Evolutionary conservation across 176 grass and related monocot species (phyloP), one percentile per base, ranked within the genome.

Genomic region (Phyllostachys edulis): DNA sequence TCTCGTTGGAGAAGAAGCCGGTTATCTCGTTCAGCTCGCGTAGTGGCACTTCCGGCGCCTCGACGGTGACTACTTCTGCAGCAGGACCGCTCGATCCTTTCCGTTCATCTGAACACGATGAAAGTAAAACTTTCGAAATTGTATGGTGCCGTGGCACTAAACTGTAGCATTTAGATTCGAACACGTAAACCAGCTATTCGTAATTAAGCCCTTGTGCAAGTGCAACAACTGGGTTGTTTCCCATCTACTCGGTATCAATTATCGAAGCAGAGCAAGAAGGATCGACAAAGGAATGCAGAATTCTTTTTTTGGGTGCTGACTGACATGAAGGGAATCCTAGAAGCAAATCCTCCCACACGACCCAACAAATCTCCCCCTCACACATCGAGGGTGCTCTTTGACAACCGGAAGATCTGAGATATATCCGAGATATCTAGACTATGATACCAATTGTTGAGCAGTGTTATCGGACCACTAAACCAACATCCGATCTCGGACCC

Each of bases 21-120:
- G 90, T 91, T 6, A 88, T 55, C 77, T 85, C 79, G 77, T 85
- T 88, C 57, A 92, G 32, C 90, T 92, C 86, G 0, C 59, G 73
- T 13, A 92, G 47, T 39, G 77, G 37, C 70, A 92, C 78, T 39
- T 81, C 86, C 46, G 75, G 90, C 61, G 82, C 90, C 42, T 92
- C 85, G 49, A 92, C 77, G 5, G 39, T 47, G 26, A 82, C 12
- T 73, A 77, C 83, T n/a, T 90, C 88, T 21, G 45, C 20, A 0
- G 11, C 83, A 0, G 77, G 50, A 62, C 63, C 12, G 8, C 54
- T 52, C 13, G 64, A 4, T 21, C 70, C 70, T 44, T 23, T 63
- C 71, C 70, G 23, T 6, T 61, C 75, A 5, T 54, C 88, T 85
- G 76, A 42, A 75, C 18, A 75, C 38, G 57, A 11, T 8, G 6